These are phyloP conservation scores for Adansonia madagascariensis DNA, from an alignment of 441 rosid species.

Conservation along the genomic window DNA sequence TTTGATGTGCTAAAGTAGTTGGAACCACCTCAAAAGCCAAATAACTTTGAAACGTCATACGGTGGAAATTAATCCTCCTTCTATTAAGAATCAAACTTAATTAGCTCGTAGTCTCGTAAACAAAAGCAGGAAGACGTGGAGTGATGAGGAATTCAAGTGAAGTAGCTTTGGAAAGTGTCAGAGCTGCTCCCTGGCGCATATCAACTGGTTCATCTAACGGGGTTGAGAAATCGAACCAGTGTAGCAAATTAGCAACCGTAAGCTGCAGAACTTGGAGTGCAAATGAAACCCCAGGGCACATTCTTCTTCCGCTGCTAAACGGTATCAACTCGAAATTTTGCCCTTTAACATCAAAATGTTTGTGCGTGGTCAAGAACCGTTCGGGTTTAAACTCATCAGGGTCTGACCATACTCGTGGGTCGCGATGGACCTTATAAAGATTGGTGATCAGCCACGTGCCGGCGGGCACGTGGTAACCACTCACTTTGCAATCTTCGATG, in stretches of 20 bases:
- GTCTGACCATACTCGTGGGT: conserved; percentile 21
- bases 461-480: conserved; percentile 33
- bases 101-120: background rate
- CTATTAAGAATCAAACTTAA: background rate
- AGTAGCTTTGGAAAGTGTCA: conserved; percentile 10
- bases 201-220: conserved; percentile 24
- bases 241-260: conserved; percentile 26
- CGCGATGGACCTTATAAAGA: conserved; percentile 34
- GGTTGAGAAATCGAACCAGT: conserved; percentile 19
- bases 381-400: conserved; percentile 22
- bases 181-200: conserved; percentile 21
- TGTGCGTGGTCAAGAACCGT: conserved; percentile 24
- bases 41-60: background rate
- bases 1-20: background rate
- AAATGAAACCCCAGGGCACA: conserved; percentile 28
- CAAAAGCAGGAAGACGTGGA: conserved; percentile 29
- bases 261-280: conserved; percentile 18
- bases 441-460: conserved; percentile 40
- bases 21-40: background rate
- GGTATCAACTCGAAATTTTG: conserved; percentile 25
- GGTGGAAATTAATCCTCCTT: background rate
- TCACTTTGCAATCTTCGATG: conserved; percentile 29
- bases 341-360: conserved; percentile 20
- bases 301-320: conserved; percentile 31
- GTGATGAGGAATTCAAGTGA: conserved; percentile 28